Base-by-base conservation (phyloP, 1,139 yeast genomes). In the Geotrichum klebahnii region DNA sequence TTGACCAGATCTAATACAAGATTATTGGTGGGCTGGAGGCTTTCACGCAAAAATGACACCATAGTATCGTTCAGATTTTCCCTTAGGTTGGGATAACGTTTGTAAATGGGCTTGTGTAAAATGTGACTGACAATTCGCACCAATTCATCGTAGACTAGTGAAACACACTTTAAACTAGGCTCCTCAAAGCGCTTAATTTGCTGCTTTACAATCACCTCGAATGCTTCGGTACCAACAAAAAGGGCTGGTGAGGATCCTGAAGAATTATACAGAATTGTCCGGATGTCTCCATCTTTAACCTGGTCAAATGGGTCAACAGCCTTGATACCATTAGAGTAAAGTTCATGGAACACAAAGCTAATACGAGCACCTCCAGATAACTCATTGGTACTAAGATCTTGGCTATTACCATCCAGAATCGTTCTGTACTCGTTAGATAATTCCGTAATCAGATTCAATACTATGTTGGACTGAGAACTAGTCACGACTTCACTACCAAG, bases 351-450 rank as follows among this genome's bases (percentile, higher is more conserved):
- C 28, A 92, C 98, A 75, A 90, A 94, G 29, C 96, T 84, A 59
- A 92, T 86, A 77, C 99, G 86, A 1, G 99, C 99, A 68, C 98
- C 98, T 69, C 97, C 97, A 58, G 90, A 82, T 60, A 89, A 77
- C 69, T 89, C 97, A 66, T 85, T 84, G 72, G 63, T 66, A 80
- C 89, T 82, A 85, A 42, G 92, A 79, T 62, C 90, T 65, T 81
- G 88, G 16, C 95, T 83, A 68, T 88, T 95, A 71, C 99, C 99
- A 64, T 88, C 95, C 61, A 92, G 74, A 49, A 92, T 86, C 12
- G 95, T 94, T 57, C 81, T 83, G 70, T 89, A 92, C 66, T 92
- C 98, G 66, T 88, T 89, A 60, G 95, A 78, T 61, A 92, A 87
- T 67, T 86, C 94, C 12, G 98, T 90, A 62, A 92, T 92, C 75